Evolutionary conservation across 371 early-diverging fungal species (phyloP), one percentile per base, ranked within the genome.

Genomic region (Batkoa obscura): DNA sequence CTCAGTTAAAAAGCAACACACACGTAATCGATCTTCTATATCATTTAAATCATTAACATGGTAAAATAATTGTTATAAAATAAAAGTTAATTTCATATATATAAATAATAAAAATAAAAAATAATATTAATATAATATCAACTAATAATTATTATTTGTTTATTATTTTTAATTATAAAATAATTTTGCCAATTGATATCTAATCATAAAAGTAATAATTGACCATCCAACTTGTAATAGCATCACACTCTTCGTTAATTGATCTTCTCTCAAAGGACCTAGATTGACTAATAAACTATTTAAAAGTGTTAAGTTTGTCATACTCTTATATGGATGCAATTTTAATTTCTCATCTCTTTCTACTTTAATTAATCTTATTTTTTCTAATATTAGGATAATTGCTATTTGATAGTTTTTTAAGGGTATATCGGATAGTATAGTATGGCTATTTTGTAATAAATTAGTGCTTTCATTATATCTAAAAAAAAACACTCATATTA

Each of bases 291-390:
- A 68, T 34, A 94, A 66, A n/a, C 90, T 65, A 60, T 92, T 94
- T 37, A 97, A 69, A 30, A 97, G 62, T 0, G 98, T 97, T 56
- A 97, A 71, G 64, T 97, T 95, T 59, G 81, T 90, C 65, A 80
- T 75, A 53, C n/a, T n/a, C n/a, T n/a, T n/a, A n/a, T n/a, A n/a
- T n/a, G 75, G 71, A 2, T 71, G 31, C 2, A 69, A 66, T 35
- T 60, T 64, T 2, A 15, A 70, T 8, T 74, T 53, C 0, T 85
- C 60, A 77, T 79, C 57, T 37, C 57, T 5, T 23, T 62, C 59
- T 34, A 76, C 72, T 23, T 69, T 64, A 12, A 75, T 62, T 51
- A 72, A 59, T 1, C 74, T 67, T 32, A 79, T 46, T 6, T 58
- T 10, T 43, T 67, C 61, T 6, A 73, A 51, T 2, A 72, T 3